A percentile compares a stretch with the other conserved stretches of the same genome.
These are phyloP conservation scores for Beauveria sp. DNA, from an alignment of 2,329 filamentous ascomycete species.

Conservation along the genomic window DNA sequence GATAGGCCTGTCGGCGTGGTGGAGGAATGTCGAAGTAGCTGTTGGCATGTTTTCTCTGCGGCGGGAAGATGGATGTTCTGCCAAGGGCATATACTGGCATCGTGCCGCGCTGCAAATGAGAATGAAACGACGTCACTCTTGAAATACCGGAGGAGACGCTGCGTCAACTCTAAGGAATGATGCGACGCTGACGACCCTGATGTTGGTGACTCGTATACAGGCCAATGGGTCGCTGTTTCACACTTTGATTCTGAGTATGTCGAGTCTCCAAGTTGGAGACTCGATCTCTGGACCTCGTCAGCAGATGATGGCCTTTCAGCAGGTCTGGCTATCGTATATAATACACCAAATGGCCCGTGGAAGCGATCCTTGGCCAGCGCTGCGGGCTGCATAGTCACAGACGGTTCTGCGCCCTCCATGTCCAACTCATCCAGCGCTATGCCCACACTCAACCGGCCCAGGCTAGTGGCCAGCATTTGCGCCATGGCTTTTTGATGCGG, in stretches of 20 bases:
- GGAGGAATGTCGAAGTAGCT: not conserved
- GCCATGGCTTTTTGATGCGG: slow-evolving; percentile 2
- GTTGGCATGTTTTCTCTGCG: not conserved
- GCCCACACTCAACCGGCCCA: not conserved
- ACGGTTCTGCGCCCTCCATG: not conserved
- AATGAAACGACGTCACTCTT: not conserved
- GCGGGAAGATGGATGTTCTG: not conserved
- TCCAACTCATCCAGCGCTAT: not conserved
- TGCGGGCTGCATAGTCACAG: not conserved
- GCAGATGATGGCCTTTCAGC: not conserved
- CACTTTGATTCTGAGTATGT: not conserved
- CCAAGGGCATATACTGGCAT: not conserved
- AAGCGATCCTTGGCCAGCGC: not conserved
- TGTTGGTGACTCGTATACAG: not conserved
- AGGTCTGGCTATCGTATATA: not conserved
- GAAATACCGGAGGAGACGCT: not conserved
- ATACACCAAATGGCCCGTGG: not conserved
- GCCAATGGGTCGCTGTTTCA: not conserved
- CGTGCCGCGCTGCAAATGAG: not conserved
- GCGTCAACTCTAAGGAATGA: not conserved
- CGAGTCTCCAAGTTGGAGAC: not conserved
- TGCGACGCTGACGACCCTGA: not conserved
- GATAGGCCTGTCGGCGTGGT: not conserved
- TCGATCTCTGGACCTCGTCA: not conserved
- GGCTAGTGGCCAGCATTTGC: not conserved